Evolutionary conservation across 2,329 filamentous ascomycete genomes (phyloP), one percentile per base, ranked within the genome.

Genomic region (Malbranchea zuffiana): DNA sequence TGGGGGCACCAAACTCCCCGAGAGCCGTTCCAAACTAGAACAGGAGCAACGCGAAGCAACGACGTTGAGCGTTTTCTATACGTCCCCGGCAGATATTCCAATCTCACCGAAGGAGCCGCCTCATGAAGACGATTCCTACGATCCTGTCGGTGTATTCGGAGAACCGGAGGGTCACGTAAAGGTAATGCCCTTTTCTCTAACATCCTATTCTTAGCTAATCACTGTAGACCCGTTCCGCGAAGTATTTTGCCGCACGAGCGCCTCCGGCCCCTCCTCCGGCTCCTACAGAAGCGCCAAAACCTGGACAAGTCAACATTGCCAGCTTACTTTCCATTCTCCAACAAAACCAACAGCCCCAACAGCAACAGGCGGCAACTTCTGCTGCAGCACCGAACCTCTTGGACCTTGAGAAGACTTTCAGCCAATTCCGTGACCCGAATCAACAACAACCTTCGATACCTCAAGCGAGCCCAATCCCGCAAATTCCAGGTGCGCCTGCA

Each of bases 21-120:
- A 50, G 12, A 67, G 64, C 36, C 49, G 54, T 2, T 62, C 66
- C 43, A 63, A 56, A 35, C 47, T 54, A 18, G 60, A 59, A 1
- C 66, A 69, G 44, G 59, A 67, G 15, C 59, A 62, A 33, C 58
- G 65, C 20, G 66, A 69, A 47, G 50, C 57, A 29, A 66, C 53
- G 15, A 66, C 64, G 3, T 54, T 69, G 24, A 67, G 68, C 60
- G 63, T 63, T 1, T 61, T 67, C 42, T 66, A 68, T 44, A 57
- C 63, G 1, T 63, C 59, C 18, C 53, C 56, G 31, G 56, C 57
- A 3, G 66, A 69, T 43, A 55, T 68, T 31, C 66, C 66, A 4
- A 45, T 57, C 4, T 61, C 64, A 3, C 64, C 66, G 5, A 67
- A 65, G 42, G 66, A 69, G 36, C 64, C 65, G 10, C 57, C 61